Conservation (phyloP, 352 stramenopile species). For the Globisporangium okanoganense region DNA sequence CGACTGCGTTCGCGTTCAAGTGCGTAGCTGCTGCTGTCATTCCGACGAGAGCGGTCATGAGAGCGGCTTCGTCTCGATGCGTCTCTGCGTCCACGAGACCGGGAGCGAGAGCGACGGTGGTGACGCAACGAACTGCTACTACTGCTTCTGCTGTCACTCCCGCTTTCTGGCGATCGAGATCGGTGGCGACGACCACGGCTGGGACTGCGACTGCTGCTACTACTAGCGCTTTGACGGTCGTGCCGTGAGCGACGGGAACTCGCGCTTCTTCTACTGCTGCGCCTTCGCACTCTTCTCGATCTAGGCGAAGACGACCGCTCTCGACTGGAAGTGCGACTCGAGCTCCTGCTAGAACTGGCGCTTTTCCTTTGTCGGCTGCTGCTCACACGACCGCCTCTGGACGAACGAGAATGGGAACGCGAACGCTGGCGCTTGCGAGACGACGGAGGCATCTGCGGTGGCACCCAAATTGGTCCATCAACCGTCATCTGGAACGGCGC, state of each 20-base stretch:
- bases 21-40: background rate
- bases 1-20: background rate
- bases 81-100: slow-evolving; percentile 5
- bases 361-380: slow-evolving; percentile 13
- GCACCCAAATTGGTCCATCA: slow-evolving; percentile 56
- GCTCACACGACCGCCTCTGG: slow-evolving; percentile 11
- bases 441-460: slow-evolving; percentile 29
- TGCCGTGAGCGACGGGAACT: background rate
- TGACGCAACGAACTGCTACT: slow-evolving; percentile 7
- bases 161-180: slow-evolving; percentile 14
- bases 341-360: slow-evolving; percentile 16
- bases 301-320: slow-evolving; percentile 8
- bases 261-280: slow-evolving; percentile 20
- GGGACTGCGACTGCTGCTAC: slow-evolving; percentile 17
- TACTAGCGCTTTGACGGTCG: background rate
- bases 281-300: slow-evolving; percentile 3
- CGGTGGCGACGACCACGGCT: slow-evolving; percentile 19
- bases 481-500: slow-evolving; percentile 60
- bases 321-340: slow-evolving; percentile 33
- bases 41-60: background rate
- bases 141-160: slow-evolving; percentile 7
- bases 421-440: slow-evolving; percentile 16
- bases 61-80: background rate
- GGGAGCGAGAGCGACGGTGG: slow-evolving; percentile 3
- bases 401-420: slow-evolving; percentile 24